Evolutionary conservation across 2,329 filamentous ascomycete genomes (phyloP).

Genomic region (Parascedosporium putredinis): DNA sequence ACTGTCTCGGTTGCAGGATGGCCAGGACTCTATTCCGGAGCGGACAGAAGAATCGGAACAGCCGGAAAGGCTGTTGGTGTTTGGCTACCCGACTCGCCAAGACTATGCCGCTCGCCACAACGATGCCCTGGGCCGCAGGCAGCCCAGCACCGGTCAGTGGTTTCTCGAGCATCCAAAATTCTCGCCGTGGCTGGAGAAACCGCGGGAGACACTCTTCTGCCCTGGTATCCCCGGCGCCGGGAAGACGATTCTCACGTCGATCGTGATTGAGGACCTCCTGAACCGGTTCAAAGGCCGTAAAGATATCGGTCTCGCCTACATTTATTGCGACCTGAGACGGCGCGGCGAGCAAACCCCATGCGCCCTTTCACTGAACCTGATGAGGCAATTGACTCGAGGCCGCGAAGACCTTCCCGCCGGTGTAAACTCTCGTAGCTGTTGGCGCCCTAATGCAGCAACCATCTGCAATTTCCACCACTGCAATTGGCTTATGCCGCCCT

Average conservation of each 20-base stretch:
- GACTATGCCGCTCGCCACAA: slow-evolving; percentile 26
- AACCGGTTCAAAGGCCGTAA: slow-evolving; percentile 9
- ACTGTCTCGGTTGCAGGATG: too few relatives aligned
- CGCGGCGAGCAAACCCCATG: slow-evolving; percentile 16
- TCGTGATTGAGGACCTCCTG: slow-evolving; percentile 12
- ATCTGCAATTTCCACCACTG: rapidly evolving
- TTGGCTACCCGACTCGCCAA: too few relatives aligned
- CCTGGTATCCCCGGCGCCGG: slow-evolving; percentile 22
- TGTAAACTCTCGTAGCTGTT: background rate
- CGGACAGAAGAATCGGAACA: too few relatives aligned
- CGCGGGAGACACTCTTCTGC: slow-evolving; percentile 25
- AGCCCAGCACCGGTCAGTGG: slow-evolving; percentile 30
- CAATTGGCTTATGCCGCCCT: too few relatives aligned
- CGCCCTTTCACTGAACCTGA: slow-evolving; percentile 18
- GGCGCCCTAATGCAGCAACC: background rate
- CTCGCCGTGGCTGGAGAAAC: slow-evolving; percentile 16
- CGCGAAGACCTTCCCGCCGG: slow-evolving; percentile 1
- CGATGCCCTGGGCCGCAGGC: slow-evolving; percentile 20
- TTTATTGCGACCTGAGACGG: slow-evolving; percentile 21
- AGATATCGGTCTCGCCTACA: slow-evolving; percentile 20
- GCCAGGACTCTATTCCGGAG: too few relatives aligned
- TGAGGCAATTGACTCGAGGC: slow-evolving; percentile 20
- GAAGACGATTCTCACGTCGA: slow-evolving; percentile 22
- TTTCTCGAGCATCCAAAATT: slow-evolving; percentile 25
- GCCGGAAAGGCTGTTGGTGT: too few relatives aligned